Conservation (phyloP, 139 green algal genomes). For the Coelastrella sp. region DNA sequence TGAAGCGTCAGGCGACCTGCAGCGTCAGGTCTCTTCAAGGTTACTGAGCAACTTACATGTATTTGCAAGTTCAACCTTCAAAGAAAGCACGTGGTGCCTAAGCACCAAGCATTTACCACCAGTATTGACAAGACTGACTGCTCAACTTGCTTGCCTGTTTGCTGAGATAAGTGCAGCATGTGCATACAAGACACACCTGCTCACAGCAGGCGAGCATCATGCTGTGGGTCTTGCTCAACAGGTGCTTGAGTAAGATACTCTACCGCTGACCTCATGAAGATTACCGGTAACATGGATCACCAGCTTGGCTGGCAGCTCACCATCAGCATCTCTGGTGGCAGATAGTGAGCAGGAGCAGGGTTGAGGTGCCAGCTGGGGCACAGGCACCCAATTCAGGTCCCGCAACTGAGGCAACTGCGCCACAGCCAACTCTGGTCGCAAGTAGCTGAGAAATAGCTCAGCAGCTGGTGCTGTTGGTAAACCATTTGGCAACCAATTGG, state of each 20-base stretch:
- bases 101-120: neutral
- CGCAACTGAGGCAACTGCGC: constrained; percentile 26
- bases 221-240: neutral
- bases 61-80: neutral
- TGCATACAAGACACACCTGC: neutral
- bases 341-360: neutral
- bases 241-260: neutral
- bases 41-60: neutral
- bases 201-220: neutral
- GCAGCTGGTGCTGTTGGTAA: neutral
- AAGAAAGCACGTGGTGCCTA: neutral
- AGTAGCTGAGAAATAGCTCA: neutral
- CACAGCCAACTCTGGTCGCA: neutral
- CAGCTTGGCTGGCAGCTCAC: neutral
- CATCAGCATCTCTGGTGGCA: neutral
- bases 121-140: neutral
- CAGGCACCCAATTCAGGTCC: constrained; percentile 41
- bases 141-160: too few relatives aligned
- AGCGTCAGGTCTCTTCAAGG: neutral
- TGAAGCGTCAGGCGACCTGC: constrained; percentile 4
- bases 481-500: neutral
- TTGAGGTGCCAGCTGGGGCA: constrained; percentile 24
- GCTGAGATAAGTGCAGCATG: neutral
- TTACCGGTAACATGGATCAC: neutral
- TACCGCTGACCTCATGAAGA: neutral